Evolutionary conservation across 768 basidiomycete species (phyloP), one percentile per base, ranked within the genome.

Genomic region (Pleurotus platypus): DNA sequence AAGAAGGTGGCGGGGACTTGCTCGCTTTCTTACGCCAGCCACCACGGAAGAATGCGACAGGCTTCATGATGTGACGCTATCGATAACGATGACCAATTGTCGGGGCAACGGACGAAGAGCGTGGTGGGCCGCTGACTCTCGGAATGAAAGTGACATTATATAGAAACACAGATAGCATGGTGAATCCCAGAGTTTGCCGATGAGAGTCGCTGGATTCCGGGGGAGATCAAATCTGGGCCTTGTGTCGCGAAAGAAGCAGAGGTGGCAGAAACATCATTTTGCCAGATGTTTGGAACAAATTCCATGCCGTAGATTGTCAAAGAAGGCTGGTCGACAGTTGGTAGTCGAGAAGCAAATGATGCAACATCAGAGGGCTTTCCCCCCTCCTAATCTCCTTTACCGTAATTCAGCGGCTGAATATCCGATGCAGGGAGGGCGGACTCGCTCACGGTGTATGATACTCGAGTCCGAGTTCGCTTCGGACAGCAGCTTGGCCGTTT

Each of bases 351-450:
- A 54, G 39, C 15, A 42, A 54, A 54, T 54, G 51, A 54, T 54
- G 51, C 30, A 54, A 24, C 51, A 54, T 54, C 51, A 43, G 37
- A 37, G 51, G 26, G 39, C 39, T 54, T 54, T 50, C 30, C 51
- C 51, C 18, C 51, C 51, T 54, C 51, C 51, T 54, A 54, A 54
- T 54, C 51, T 54, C 51, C 51, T 54, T 39, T 38, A 42, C 12
- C 39, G 22, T 5, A 11, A 12, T 38, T 54, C 42, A 54, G 51
- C 51, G 51, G 38, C 24, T 12, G 39, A 40, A 54, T 42, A 35
- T 51, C 49, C 38, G 51, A 37, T 18, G 18, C 39, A 20, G 42
- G 42, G 51, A 54, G 42, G 20, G 16, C 37, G n/a, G 24, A 54
- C 51, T 42, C 30, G 30, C 30, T 35, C 30, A 35, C 30, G 30